phyloP scores from a whole-genome alignment of 192 early-diverging fungal genomes.

The Coemansia umbellata region DNA sequence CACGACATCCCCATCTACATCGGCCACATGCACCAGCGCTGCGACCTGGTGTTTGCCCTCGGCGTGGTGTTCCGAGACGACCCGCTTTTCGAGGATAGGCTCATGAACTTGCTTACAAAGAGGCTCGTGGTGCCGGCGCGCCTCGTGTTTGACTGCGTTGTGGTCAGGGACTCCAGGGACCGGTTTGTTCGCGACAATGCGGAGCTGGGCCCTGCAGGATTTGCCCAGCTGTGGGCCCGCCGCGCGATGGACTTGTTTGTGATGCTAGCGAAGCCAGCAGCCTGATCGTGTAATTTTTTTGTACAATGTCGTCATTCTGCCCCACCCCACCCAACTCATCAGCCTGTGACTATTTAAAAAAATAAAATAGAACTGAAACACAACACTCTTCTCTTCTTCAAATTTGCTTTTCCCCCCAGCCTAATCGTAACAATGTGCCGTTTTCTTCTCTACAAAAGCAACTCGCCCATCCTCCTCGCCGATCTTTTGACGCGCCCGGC shows the following conservation, averaged over 20 bases:
- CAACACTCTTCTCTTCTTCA: background rate
- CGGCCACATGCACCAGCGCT: constrained; percentile 20
- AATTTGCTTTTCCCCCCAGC: background rate
- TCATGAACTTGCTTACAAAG: constrained; percentile 17
- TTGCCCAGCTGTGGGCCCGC: constrained; percentile 32
- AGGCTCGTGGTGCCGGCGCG: constrained; percentile 11
- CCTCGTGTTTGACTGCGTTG: constrained; percentile 39
- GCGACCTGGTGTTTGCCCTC: constrained; percentile 40
- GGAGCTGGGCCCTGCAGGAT: background rate
- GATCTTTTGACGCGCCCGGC: constrained; percentile 70
- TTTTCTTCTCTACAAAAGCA: constrained; percentile 75
- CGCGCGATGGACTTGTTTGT: constrained; percentile 33
- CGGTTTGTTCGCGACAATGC: constrained; percentile 6
- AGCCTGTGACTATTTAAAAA: background rate
- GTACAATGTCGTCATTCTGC: background rate
- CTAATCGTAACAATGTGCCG: constrained; percentile 56
- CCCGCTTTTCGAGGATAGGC: constrained; percentile 19
- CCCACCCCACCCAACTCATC: background rate
- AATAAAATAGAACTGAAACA: background rate
- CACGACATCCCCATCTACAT: constrained; percentile 30
- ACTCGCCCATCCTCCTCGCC: constrained; percentile 66
- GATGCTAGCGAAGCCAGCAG: constrained; percentile 19
- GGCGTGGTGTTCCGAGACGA: constrained; percentile 23
- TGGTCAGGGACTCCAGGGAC: constrained; percentile 19
- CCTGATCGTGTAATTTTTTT: constrained; percentile 1